Evolutionary conservation across 2,329 filamentous ascomycete genomes (phyloP).

Genomic region (Mycocentrospora acerina): DNA sequence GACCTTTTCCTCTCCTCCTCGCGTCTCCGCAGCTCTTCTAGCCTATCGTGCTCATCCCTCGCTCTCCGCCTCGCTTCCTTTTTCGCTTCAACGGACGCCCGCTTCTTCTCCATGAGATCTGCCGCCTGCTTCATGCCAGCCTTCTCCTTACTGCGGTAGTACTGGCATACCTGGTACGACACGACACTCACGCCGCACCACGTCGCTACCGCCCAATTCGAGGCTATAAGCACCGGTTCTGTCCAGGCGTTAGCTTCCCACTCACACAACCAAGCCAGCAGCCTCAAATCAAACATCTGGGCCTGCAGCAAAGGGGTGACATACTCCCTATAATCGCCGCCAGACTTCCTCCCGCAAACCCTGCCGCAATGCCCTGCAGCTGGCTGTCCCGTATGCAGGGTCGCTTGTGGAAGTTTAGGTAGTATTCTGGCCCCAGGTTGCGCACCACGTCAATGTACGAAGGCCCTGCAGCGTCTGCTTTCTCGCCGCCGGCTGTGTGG

Average conservation of each 20-base stretch:
- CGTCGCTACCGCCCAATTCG: slow-evolving; percentile 82
- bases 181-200: slow-evolving; percentile 70
- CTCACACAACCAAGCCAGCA: neutral
- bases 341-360: slow-evolving; percentile 72
- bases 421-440: slow-evolving; percentile 68
- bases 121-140: slow-evolving; percentile 83
- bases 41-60: slow-evolving; percentile 46
- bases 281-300: slow-evolving; percentile 14
- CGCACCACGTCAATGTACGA: slow-evolving; percentile 61
- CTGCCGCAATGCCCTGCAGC: slow-evolving; percentile 78
- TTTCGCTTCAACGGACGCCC: slow-evolving; percentile 51
- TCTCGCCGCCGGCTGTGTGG: slow-evolving; percentile 61
- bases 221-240: slow-evolving; percentile 65
- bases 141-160: slow-evolving; percentile 70
- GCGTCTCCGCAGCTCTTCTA: slow-evolving; percentile 25
- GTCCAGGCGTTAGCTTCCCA: neutral
- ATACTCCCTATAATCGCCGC: slow-evolving; percentile 75
- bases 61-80: slow-evolving; percentile 47
- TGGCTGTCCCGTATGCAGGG: slow-evolving; percentile 85
- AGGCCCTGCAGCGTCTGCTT: slow-evolving; percentile 37
- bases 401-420: slow-evolving; percentile 70
- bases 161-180: slow-evolving; percentile 84
- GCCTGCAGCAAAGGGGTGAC: slow-evolving; percentile 19
- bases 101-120: slow-evolving; percentile 75
- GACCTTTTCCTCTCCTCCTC: slow-evolving; percentile 39